Base-by-base conservation (phyloP, 139 green algal genomes). In the Astrephomene gubernaculifera region DNA sequence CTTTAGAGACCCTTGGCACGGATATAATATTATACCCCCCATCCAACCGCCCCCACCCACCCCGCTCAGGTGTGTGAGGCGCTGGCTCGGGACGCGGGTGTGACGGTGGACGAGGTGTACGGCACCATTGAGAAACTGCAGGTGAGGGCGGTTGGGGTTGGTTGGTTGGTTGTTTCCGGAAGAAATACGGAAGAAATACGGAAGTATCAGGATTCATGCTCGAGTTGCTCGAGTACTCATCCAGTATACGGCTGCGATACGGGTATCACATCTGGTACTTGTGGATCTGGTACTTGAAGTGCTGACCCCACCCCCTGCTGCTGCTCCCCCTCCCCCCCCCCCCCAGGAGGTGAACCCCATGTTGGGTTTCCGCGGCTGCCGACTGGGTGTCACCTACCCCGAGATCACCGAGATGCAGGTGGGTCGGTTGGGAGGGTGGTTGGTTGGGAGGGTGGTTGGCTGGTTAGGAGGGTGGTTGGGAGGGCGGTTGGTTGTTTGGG, bases 341-440 rank as follows among this genome's bases (percentile, higher is more conserved):
- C 35, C 57, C 1, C 38, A 83, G 72, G 83, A 89, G 72, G 79
- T 87, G 29, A 89, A 89, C 71, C 88, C 83, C 49, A 91, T 91
- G 88, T 57, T 91, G 71, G 92, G 96, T 52, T 94, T 99, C 85
- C 88, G 96, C 19, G 96, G 96, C 43, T 97, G 94, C 93, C 89
- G 96, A 12, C 90, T 99, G 83, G 96, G 94, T 61, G 97, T 98
- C 63, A 89, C 93, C 24, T 93, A 98, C 90, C 96, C 96, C 3
- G 95, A 98, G 71, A 97, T 98, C 86, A 94, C 90, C 6, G 83
- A 89, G 79, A 91, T 91, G 88, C 88, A 91, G 71, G 86, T 84
- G 25, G 22, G 27, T n/a, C n/a, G n/a, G 68, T 10, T 38, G 29
- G 33, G 64, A 43, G 29, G 64, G 64, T 24, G 9, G 64, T 12